Percentiles rank a stretch among this genome's conserved stretches.
These are phyloP conservation scores for Sporisorium sorghi DNA, from an alignment of 1,284 basidiomycete genomes.

Conservation along the genomic window DNA sequence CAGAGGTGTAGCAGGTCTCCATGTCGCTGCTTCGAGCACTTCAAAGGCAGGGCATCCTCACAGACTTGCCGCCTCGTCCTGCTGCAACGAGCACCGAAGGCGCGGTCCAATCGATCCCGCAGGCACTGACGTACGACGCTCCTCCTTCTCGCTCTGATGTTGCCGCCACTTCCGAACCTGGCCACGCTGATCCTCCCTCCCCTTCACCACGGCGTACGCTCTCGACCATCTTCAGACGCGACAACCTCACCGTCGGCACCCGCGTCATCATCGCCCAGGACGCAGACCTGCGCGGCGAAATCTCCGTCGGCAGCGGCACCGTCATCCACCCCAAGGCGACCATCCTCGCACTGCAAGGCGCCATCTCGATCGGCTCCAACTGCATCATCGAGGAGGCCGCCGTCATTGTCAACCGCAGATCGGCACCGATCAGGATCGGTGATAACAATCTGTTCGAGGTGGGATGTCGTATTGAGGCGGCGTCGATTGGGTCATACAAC, in stretches of 20 bases:
- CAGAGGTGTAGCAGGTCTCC: background rate
- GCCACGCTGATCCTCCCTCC: background rate
- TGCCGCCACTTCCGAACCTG: conserved; percentile 1
- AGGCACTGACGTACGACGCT: conserved; percentile 14
- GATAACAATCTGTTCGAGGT: conserved; percentile 93
- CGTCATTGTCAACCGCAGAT: conserved; percentile 82
- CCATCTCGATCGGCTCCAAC: conserved; percentile 85
- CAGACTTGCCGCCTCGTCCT: conserved; percentile 25
- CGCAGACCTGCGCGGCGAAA: conserved; percentile 58
- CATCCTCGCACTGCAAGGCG: conserved; percentile 85
- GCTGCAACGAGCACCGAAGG: background rate
- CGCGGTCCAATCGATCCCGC: conserved; percentile 8
- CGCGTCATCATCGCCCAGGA: conserved; percentile 56
- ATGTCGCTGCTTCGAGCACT: conserved; percentile 43
- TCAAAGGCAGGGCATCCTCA: conserved; percentile 33
- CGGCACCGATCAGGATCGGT: conserved; percentile 82
- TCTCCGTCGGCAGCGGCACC: conserved; percentile 70
- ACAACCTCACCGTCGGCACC: conserved; percentile 56
- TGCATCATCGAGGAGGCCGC: conserved; percentile 92
- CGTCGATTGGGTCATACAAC: conserved; percentile 84
- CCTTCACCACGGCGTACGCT: conserved; percentile 8
- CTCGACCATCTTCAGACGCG: conserved; percentile 32
- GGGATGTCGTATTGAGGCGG: conserved; percentile 87
- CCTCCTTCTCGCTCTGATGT: conserved; percentile 4
- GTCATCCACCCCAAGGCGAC: conserved; percentile 94